Base-by-base conservation (phyloP, 2,329 filamentous ascomycete genomes). In the Calonectria hongkongensis region DNA sequence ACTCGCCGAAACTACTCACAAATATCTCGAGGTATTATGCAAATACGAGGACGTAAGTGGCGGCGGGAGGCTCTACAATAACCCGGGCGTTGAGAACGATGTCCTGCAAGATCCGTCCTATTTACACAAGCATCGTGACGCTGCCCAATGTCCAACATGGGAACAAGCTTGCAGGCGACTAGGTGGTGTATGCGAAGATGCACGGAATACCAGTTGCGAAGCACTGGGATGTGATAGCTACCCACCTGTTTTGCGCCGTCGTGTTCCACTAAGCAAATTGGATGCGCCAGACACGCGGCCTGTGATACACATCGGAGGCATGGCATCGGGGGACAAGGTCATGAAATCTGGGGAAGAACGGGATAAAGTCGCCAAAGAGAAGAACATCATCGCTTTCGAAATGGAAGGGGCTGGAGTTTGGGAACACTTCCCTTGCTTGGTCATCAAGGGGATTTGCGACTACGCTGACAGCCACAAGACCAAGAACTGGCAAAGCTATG, bases 381-480 rank as follows among this genome's bases (percentile, higher is more conserved):
- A 48, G 4, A 54, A 51, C 1, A 30, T 41, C 0, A 72, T 76
- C 5, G 73, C 43, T 0, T 75, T 76, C 2, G 75, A 76, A 21
- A 75, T 73, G 70, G 74, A 73, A 21, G 68, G 73, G 5, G 69
- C 62, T 15, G 75, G 69, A 2, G 51, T 73, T 7, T 76, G 73
- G 69, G 74, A 75, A 6, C 30, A 28, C 0, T 73, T 75, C 3
- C 75, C 72, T 2, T 73, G 73, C 2, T 27, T 75, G 2, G n/a
- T 74, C 0, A 69, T 76, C 60, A 76, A 76, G 27, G 64, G 73
- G 4, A 69, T 58, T 8, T 72, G 66, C 6, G 73, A 76, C 41
- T 76, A 75, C 21, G 71, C 71, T 7, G 74, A 76, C 25, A 70
- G 73, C 9, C 51, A 66, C 13, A 75, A 76, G 27, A 72, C 48